A percentile compares a stretch with the other conserved stretches of the same genome.
phyloP scores from a whole-genome alignment of 2,329 filamentous ascomycete species.

The Fragosphaeria purpurea region DNA sequence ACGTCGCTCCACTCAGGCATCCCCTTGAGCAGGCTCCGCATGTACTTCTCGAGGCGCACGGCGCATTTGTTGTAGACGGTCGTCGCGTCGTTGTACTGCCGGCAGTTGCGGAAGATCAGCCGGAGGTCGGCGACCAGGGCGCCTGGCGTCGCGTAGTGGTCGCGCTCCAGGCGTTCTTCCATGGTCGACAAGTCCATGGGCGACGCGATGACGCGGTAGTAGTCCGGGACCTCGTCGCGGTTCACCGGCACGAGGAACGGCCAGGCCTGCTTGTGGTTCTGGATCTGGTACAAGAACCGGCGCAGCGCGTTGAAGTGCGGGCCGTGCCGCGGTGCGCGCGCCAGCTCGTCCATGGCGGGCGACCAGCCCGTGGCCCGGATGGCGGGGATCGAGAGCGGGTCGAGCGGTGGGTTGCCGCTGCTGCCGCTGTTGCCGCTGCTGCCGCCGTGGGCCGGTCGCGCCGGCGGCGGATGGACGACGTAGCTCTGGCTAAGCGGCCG shows the following conservation, averaged over 20 bases:
- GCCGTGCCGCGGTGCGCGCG: conserved; percentile 86
- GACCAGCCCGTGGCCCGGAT: conserved; percentile 94
- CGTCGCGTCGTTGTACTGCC: conserved; percentile 90
- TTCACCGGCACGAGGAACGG: conserved; percentile 92
- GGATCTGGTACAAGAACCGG: conserved; percentile 85
- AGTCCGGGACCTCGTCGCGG: conserved; percentile 89
- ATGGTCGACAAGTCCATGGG: conserved; percentile 98
- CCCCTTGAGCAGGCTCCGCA: conserved; percentile 87
- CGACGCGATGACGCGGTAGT: conserved; percentile 95
- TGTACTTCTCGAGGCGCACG: conserved; percentile 84
- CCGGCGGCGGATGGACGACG: conserved; percentile 76
- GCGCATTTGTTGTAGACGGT: conserved; percentile 94
- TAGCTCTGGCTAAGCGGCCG: conserved; percentile 82
- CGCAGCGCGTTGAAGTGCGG: conserved; percentile 93
- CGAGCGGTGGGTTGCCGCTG: conserved; percentile 54
- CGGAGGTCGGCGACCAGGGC: conserved; percentile 85
- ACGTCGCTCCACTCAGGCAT: conserved; percentile 73
- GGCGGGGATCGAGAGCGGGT: conserved; percentile 76
- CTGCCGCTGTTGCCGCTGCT: no score
- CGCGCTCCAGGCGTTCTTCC: conserved; percentile 89
- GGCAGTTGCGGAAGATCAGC: conserved; percentile 89
- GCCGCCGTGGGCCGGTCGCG: conserved; percentile 55
- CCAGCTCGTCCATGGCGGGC: conserved; percentile 93
- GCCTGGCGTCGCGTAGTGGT: conserved; percentile 81
- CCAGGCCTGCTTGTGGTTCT: conserved; percentile 89